Conservation (phyloP, 441 rosid species). For the Brassica hybrid region DNA sequence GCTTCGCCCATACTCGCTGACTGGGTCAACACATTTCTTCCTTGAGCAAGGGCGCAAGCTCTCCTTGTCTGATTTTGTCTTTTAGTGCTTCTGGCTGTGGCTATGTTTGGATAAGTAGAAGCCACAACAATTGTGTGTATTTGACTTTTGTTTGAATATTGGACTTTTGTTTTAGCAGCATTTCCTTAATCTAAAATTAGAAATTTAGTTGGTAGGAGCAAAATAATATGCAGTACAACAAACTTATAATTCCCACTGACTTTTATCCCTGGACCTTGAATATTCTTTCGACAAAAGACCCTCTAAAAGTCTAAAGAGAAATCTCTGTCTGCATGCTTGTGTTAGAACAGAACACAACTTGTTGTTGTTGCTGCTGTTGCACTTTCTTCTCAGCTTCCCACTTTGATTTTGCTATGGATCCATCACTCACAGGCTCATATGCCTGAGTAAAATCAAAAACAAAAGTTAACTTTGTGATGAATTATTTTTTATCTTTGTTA, state of each 20-base stretch:
- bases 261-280: slow-evolving; percentile 8
- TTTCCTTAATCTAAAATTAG: background rate
- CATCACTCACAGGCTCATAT: slow-evolving; percentile 86
- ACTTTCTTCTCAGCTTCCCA: slow-evolving; percentile 77
- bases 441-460: slow-evolving; percentile 52
- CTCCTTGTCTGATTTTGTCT: background rate
- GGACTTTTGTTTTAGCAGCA: slow-evolving; percentile 3
- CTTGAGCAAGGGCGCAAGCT: too few relatives aligned
- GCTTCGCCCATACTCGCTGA: too few relatives aligned
- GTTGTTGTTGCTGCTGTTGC: slow-evolving; percentile 46
- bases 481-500: slow-evolving; percentile 9
- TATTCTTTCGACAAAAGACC: background rate
- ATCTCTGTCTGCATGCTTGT: slow-evolving; percentile 65
- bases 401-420: slow-evolving; percentile 73
- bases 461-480: slow-evolving; percentile 16
- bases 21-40: too few relatives aligned
- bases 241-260: slow-evolving; percentile 2
- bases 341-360: slow-evolving; percentile 59
- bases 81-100: background rate
- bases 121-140: slow-evolving; percentile 19
- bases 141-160: slow-evolving; percentile 4
- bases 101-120: slow-evolving; percentile 13
- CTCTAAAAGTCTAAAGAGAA: slow-evolving; percentile 53
- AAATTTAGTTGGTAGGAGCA: too few relatives aligned
- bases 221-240: too few relatives aligned